phyloP scores from a whole-genome alignment of 768 basidiomycete genomes.

The Lentinula edodes region DNA sequence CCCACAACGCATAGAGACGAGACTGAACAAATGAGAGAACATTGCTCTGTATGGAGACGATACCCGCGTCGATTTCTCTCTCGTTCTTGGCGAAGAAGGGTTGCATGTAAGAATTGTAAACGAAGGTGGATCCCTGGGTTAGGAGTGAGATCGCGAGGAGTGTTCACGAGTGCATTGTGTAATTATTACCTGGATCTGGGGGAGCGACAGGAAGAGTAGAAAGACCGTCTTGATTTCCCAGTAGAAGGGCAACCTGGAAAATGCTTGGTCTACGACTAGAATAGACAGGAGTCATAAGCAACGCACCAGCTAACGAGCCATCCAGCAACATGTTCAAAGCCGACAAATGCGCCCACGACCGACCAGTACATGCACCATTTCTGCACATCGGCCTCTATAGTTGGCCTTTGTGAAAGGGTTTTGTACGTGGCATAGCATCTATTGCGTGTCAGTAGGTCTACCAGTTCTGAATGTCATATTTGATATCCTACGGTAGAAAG shows the following conservation, averaged over 20 bases:
- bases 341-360: slow-evolving; percentile 53
- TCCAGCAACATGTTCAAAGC: slow-evolving; percentile 58
- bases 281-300: slow-evolving; percentile 6
- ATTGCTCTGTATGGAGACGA: slow-evolving; percentile 50
- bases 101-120: slow-evolving; percentile 55
- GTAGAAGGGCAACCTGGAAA: slow-evolving; percentile 66
- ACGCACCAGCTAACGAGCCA: slow-evolving; percentile 63
- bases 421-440: slow-evolving; percentile 59
- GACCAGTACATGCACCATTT: slow-evolving; percentile 61
- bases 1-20: slow-evolving; percentile 43
- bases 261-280: slow-evolving; percentile 12
- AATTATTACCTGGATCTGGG: slow-evolving; percentile 56
- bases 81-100: slow-evolving; percentile 61
- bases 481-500: slow-evolving; percentile 36
- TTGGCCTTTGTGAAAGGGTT: slow-evolving; percentile 46
- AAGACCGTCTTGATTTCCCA: slow-evolving; percentile 69
- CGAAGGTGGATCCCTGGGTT: slow-evolving; percentile 57
- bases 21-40: slow-evolving; percentile 49
- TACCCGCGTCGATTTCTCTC: slow-evolving; percentile 51
- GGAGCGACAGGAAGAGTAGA: slow-evolving; percentile 61
- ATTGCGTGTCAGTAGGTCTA: background rate
- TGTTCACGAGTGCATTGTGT: background rate
- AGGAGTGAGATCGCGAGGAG: slow-evolving; percentile 6
- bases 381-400: slow-evolving; percentile 48
- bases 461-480: background rate